Conservation (phyloP, 108 stramenopile species). For the Pseudonitzschia multiseries region DNA sequence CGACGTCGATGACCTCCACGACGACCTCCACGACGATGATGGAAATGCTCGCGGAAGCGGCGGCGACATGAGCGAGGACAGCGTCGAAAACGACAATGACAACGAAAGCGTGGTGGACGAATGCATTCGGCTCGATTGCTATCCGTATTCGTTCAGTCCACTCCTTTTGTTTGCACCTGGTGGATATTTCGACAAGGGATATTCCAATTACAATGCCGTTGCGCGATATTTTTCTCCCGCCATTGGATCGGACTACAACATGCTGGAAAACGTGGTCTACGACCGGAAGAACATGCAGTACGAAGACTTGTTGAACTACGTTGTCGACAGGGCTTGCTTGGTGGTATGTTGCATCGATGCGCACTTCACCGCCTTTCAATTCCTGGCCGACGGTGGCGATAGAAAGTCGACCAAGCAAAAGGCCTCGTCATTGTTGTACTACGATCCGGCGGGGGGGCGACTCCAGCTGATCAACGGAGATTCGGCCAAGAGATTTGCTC, state of each 20-base stretch:
- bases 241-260: constrained; percentile 24
- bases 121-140: constrained; percentile 22
- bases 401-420: neutral
- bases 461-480: constrained; percentile 22
- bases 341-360: constrained; percentile 35
- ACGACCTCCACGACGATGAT: neutral
- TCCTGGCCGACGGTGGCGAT: neutral
- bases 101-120: constrained; percentile 18
- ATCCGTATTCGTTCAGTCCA: constrained; percentile 38
- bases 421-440: constrained; percentile 22
- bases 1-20: constrained; percentile 9
- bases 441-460: constrained; percentile 24
- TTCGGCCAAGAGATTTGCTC: constrained; percentile 7
- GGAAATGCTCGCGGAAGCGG: neutral
- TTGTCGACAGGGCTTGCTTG: constrained; percentile 18
- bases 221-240: constrained; percentile 28
- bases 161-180: constrained; percentile 25
- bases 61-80: neutral
- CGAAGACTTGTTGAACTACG: constrained; percentile 27
- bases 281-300: constrained; percentile 41
- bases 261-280: constrained; percentile 37
- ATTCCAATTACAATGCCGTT: constrained; percentile 40
- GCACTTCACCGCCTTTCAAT: constrained; percentile 34
- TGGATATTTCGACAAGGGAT: constrained; percentile 38
- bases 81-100: neutral